Base-by-base conservation (phyloP, 2,329 filamentous ascomycete species). In the Iodosphaeria phyllophila region DNA sequence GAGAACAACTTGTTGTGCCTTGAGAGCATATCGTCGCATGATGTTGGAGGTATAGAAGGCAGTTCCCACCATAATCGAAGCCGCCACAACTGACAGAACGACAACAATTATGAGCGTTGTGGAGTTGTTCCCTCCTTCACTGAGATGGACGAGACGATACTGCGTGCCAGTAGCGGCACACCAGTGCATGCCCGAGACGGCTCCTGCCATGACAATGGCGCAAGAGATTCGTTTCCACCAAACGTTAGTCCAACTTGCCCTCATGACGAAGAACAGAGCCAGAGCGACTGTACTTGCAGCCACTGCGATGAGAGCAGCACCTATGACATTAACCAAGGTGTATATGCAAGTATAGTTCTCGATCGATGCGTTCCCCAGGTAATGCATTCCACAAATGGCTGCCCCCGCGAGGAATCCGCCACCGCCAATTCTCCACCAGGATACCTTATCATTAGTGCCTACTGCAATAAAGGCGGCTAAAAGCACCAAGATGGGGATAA, bases 141-240 rank as follows among this genome's bases (percentile, higher is more conserved):
- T 52, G 25, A 60, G 43, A 22, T 56, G 42, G 33, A 60, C 46
- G 25, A 79, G 47, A 21, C 58, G 58, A 43, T 84, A 89, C 6
- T 48, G 44, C 4, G 78, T 89, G 10, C 77, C 77, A 8, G 66
- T 60, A 4, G 74, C 63, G 16, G 75, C 80, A 28, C 74, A 74
- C 75, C 79, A 91, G 49, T 91, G 80, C 80, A 91, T 89, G 1
- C 77, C 78, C 7, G 74, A 83, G 3, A 89, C 76, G 20, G 75
- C 78, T 10, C 64, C 57, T 6, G 77, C 75, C 20, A 91, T 58
- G 11, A 83, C 47, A 22, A 68, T 50, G 7, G 74, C 74, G 31
- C 72, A 78, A 3, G 71, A 38, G 7, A 61, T 48, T 30, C 79
- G 60, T 42, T 80, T 79, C 74, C 74, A 83, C 66, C 74, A 80